A percentile compares a stretch with the other conserved stretches of the same genome.
phyloP scores from a whole-genome alignment of 345 rosid species.

The Populus tremula region DNA sequence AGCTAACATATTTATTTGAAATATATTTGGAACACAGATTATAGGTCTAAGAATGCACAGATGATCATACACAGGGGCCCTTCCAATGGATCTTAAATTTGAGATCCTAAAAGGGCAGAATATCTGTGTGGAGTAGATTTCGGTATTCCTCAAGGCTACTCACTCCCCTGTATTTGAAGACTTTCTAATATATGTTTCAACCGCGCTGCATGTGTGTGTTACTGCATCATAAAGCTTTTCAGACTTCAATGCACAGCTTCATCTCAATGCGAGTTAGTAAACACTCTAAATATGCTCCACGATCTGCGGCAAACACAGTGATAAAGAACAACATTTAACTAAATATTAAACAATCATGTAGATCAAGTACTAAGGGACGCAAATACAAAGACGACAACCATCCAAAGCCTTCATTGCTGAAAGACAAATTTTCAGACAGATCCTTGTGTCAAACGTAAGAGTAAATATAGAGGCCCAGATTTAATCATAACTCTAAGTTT shows the following conservation, averaged over 20 bases:
- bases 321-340: not conserved
- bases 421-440: not conserved
- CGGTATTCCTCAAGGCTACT: not conserved
- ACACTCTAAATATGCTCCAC: not conserved
- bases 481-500: not conserved
- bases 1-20: not conserved
- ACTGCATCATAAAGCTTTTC: not conserved
- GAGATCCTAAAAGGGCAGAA: not conserved
- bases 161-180: not conserved
- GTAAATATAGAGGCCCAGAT: not conserved
- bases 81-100: not conserved
- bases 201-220: not conserved
- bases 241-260: not conserved
- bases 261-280: not conserved
- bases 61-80: constrained; percentile 1
- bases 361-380: not conserved
- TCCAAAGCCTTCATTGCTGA: not conserved
- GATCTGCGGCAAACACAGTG: not conserved
- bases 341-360: not conserved
- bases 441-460: not conserved
- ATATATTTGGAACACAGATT: not conserved
- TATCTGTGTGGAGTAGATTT: not conserved
- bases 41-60: not conserved
- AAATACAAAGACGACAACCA: not conserved
- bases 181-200: not conserved